phyloP scores from a whole-genome alignment of 805 yeast species.

The Ogataea saltuana region DNA sequence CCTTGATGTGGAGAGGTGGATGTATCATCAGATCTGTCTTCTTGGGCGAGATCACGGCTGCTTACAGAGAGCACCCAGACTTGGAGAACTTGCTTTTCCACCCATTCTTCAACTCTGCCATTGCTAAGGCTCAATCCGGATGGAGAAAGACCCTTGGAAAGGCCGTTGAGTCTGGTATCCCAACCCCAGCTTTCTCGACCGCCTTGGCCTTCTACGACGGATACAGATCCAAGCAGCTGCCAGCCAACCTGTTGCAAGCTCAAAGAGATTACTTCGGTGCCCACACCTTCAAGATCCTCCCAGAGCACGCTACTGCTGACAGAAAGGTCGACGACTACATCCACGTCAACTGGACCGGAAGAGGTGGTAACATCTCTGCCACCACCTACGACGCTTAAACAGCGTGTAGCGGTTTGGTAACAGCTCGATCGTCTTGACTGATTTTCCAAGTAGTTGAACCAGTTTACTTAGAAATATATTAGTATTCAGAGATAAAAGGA shows the following conservation, averaged over 20 bases:
- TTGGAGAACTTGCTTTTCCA: constrained; percentile 94
- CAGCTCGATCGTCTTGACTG: neutral
- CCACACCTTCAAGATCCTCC: constrained; percentile 95
- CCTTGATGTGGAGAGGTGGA: constrained; percentile 99
- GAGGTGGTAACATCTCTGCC: constrained; percentile 97
- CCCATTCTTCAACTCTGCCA: constrained; percentile 90
- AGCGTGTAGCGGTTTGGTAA: too few relatives aligned
- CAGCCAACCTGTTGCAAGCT: constrained; percentile 98
- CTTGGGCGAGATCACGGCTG: constrained; percentile 95
- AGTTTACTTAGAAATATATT: neutral
- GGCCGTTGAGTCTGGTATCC: constrained; percentile 85
- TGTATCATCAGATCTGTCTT: constrained; percentile 99
- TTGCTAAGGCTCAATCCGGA: constrained; percentile 88
- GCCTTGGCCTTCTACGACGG: constrained; percentile 98
- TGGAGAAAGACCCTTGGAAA: constrained; percentile 89
- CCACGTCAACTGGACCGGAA: constrained; percentile 99
- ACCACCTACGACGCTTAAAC: constrained; percentile 86
- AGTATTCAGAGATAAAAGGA: constrained; percentile 1
- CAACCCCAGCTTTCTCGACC: constrained; percentile 96
- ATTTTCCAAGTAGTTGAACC: neutral
- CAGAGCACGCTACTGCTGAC: constrained; percentile 73
- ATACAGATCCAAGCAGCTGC: constrained; percentile 92
- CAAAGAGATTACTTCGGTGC: constrained; percentile 99
- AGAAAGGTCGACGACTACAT: constrained; percentile 80
- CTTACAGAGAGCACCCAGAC: constrained; percentile 91